phyloP scores from a whole-genome alignment of 768 basidiomycete genomes.

The Panaeolus cyanescens region DNA sequence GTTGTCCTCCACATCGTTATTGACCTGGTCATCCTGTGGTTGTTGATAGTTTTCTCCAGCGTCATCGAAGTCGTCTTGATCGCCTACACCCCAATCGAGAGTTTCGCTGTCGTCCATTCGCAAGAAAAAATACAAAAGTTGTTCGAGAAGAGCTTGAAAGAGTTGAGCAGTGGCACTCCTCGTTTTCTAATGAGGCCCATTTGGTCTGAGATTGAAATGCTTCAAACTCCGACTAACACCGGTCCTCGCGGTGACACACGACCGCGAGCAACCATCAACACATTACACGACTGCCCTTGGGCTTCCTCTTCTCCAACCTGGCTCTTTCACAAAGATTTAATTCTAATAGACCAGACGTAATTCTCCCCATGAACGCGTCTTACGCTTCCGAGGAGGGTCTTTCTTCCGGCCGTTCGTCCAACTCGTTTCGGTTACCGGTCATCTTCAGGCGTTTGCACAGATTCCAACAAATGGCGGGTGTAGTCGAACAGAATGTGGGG shows the following conservation, averaged over 20 bases:
- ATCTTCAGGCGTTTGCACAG: constrained; percentile 81
- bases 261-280: constrained; percentile 8
- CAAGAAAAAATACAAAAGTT: background rate
- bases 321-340: constrained; percentile 39
- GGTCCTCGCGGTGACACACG: constrained; percentile 1
- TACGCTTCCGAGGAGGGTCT: constrained; percentile 42
- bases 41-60: constrained; percentile 21
- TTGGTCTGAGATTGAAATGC: constrained; percentile 25
- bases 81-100: constrained; percentile 67
- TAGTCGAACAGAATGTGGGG: constrained; percentile 19
- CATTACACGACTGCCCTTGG: constrained; percentile 1
- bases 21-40: constrained; percentile 15
- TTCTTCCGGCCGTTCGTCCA: constrained; percentile 29
- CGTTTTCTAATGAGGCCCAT: constrained; percentile 15
- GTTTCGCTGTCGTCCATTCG: constrained; percentile 58
- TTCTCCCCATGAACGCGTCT: constrained; percentile 40
- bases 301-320: constrained; percentile 27
- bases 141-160: constrained; percentile 9
- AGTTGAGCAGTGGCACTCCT: constrained; percentile 7
- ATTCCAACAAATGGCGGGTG: constrained; percentile 80
- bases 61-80: constrained; percentile 37
- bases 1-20: constrained; percentile 50
- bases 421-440: constrained; percentile 62
- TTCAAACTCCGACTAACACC: constrained; percentile 20
- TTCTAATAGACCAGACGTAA: constrained; percentile 34